Evolutionary conservation across 179 eudicot genomes (phyloP).

Genomic region (Sideroxylon spinosum): DNA sequence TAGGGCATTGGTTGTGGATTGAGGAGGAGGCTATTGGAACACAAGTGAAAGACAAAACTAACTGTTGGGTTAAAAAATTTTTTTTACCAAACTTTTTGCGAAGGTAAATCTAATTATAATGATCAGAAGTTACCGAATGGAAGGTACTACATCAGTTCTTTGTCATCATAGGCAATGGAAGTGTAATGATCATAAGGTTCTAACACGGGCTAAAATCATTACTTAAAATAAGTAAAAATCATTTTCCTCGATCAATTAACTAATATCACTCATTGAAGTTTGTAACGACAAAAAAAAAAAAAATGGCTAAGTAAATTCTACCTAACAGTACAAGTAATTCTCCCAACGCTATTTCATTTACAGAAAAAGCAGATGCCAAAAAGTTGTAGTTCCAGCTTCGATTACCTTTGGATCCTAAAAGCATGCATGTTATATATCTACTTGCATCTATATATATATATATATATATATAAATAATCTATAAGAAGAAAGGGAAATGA

Average conservation of each 20-base stretch:
- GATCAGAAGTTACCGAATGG: conserved; percentile 11
- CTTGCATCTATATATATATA: background rate
- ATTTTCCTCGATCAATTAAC: background rate
- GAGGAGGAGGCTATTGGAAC: background rate
- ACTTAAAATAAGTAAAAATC: conserved; percentile 12
- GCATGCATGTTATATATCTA: background rate
- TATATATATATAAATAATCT: too few species aligned
- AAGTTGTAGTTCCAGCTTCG: background rate
- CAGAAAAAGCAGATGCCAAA: background rate
- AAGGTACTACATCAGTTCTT: background rate
- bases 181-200: conserved; percentile 8
- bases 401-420: background rate
- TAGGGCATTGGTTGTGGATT: background rate
- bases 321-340: background rate
- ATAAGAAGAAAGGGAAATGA: too few species aligned
- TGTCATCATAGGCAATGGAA: conserved; percentile 7
- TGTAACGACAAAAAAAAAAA: background rate
- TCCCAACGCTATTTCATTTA: conserved; percentile 13
- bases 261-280: background rate
- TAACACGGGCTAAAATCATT: conserved; percentile 7
- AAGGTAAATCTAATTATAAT: conserved; percentile 21
- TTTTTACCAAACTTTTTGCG: conserved; percentile 14
- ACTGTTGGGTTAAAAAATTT: conserved; percentile 9
- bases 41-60: background rate
- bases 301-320: too few species aligned